Evolutionary conservation across 78 protist genomes (phyloP), one percentile per base, ranked within the genome.

Genomic region (Dictyostelium capitatum): DNA sequence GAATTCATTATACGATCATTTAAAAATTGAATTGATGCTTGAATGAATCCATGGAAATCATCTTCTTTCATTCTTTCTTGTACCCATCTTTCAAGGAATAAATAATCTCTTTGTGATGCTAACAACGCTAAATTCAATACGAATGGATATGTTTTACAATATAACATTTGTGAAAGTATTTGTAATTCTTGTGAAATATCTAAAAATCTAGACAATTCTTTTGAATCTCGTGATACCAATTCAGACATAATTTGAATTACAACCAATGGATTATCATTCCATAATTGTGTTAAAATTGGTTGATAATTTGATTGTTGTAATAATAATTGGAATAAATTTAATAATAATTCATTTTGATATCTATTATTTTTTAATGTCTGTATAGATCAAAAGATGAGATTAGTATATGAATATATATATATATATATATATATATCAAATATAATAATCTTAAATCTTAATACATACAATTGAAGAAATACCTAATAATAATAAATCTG

Each of bases 51-150:
- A 46, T 77, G 43, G 43, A 37, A 37, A 2, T 23, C 51, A 77
- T 77, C 82, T n/a, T 74, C 80, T 75, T 59, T 75, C 72, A 96
- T 73, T 54, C 84, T 23, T 10, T 90, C 90, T 48, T 82, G 81
- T n/a, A 98, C 46, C 98, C 98, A 98, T 54, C 46, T 37, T 20
- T 90, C 98, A 37, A 97, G 70, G 64, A 96, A 87, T 59, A 98
- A 81, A 69, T 72, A 87, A 28, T 97, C 98, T 46, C 97, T 74
- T 11, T 91, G 96, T 5, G 96, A 48, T 2, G 98, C 98, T 51
- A 97, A 81, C 2, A 92, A 41, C 51, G 98, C 98, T 43, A 98
- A 79, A 73, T 97, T 97, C 70, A 98, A 48, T 62, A 96, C 46
- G 32, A 98, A 98, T 48, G 95, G 69, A 56, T 54, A 83, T 7